Conservation (phyloP, 1,284 basidiomycete genomes). For the Moesziomyces parantarcticus region DNA sequence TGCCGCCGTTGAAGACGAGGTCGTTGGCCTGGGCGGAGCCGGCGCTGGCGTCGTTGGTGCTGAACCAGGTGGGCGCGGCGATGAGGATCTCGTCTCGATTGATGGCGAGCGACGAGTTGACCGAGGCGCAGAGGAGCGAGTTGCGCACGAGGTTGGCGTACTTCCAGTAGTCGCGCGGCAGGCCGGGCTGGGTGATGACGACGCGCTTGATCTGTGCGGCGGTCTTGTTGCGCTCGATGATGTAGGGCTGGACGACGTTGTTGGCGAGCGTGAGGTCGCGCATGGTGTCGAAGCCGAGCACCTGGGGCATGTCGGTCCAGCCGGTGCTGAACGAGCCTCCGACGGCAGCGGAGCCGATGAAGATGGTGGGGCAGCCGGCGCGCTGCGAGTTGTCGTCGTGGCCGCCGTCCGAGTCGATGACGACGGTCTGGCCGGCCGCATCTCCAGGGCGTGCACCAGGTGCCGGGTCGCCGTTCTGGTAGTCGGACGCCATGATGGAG, state of each 20-base stretch:
- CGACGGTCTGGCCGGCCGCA: slow-evolving; percentile 53
- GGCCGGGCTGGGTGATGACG: slow-evolving; percentile 54
- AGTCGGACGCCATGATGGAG: slow-evolving; percentile 50
- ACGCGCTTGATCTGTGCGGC: slow-evolving; percentile 53
- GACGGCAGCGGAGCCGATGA: slow-evolving; percentile 58
- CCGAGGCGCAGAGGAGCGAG: slow-evolving; percentile 50
- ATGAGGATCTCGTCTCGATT: slow-evolving; percentile 54
- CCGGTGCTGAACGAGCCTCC: slow-evolving; percentile 47
- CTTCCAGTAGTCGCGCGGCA: slow-evolving; percentile 60
- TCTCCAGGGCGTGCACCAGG: slow-evolving; percentile 52
- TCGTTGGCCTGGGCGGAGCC: slow-evolving; percentile 53
- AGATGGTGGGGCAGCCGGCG: slow-evolving; percentile 55
- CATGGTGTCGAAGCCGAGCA: slow-evolving; percentile 61
- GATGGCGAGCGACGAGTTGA: slow-evolving; percentile 48
- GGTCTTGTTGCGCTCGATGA: slow-evolving; percentile 39
- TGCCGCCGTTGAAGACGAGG: slow-evolving; percentile 39
- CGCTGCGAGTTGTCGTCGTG: slow-evolving; percentile 58
- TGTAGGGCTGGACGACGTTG: slow-evolving; percentile 52
- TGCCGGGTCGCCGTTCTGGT: slow-evolving; percentile 53
- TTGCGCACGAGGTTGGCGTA: slow-evolving; percentile 60
- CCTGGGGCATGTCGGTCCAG: slow-evolving; percentile 58
- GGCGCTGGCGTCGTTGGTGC: slow-evolving; percentile 38
- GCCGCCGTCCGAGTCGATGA: slow-evolving; percentile 50
- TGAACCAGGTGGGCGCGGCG: slow-evolving; percentile 54
- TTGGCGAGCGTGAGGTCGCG: slow-evolving; percentile 45